A percentile compares a stretch with the other conserved stretches of the same genome.
phyloP scores from a whole-genome alignment of 805 yeast genomes.

The Kazachstania africana region DNA sequence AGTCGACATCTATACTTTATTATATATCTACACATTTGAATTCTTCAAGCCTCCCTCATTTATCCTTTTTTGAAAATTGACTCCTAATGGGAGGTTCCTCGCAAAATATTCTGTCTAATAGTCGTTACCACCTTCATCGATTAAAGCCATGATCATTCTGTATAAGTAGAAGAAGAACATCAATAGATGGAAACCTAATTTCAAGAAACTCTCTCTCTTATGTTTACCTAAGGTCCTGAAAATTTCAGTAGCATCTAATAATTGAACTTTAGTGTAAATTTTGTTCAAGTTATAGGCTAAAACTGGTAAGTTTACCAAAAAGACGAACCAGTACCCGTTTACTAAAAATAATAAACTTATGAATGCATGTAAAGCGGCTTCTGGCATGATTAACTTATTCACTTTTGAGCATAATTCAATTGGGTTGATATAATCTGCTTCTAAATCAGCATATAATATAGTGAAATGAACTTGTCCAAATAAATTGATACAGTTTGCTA shows the following conservation, averaged over 20 bases:
- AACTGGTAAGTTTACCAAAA: conserved; percentile 73
- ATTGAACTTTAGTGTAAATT: conserved; percentile 65
- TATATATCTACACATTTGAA: too few relatives aligned
- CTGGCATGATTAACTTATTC: conserved; percentile 82
- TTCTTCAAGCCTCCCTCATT: too few relatives aligned
- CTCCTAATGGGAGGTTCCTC: too few relatives aligned
- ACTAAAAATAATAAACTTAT: conserved; percentile 60
- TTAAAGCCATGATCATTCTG: conserved; percentile 90
- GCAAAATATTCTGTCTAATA: neutral
- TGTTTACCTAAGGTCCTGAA: conserved; percentile 88
- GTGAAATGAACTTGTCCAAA: conserved; percentile 92
- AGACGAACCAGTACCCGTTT: conserved; percentile 87
- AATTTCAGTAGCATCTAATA: conserved; percentile 93
- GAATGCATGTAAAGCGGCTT: conserved; percentile 71
- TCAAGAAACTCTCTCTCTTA: conserved; percentile 83
- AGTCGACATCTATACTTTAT: too few relatives aligned
- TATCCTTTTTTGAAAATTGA: too few relatives aligned
- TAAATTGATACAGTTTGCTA: conserved; percentile 77
- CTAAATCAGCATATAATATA: conserved; percentile 89
- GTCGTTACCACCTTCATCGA: conserved; percentile 35
- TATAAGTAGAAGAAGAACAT: conserved; percentile 93
- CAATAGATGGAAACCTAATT: conserved; percentile 80
- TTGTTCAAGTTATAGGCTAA: conserved; percentile 76
- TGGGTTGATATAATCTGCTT: conserved; percentile 93
- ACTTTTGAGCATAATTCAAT: conserved; percentile 90